phyloP scores from a whole-genome alignment of 768 basidiomycete species.

The Galerina marginata region DNA sequence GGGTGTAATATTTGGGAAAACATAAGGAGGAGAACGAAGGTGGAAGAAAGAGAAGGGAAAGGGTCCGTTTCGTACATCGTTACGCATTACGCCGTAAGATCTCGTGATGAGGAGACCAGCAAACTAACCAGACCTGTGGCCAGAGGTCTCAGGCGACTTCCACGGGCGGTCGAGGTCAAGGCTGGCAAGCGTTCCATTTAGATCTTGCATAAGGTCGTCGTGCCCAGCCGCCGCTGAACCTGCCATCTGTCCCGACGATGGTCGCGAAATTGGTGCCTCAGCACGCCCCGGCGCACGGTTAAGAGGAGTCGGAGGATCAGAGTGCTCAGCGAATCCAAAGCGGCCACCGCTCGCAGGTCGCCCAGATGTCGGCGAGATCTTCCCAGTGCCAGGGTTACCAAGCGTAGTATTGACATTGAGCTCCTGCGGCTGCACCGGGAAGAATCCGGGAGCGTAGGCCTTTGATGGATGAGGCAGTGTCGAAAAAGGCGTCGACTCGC shows the following conservation, averaged over 20 bases:
- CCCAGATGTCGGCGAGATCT: constrained; percentile 47
- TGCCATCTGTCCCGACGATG: constrained; percentile 52
- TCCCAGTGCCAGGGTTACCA: constrained; percentile 25
- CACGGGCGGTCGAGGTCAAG: constrained; percentile 57
- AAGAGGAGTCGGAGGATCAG: constrained; percentile 42
- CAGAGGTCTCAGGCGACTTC: constrained; percentile 29
- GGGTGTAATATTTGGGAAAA: constrained; percentile 35
- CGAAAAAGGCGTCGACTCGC: constrained; percentile 35
- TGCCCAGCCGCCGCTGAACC: constrained; percentile 37
- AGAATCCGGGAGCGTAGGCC: constrained; percentile 58
- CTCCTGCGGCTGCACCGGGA: constrained; percentile 40
- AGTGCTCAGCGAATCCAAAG: constrained; percentile 52
- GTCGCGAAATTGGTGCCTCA: constrained; percentile 58
- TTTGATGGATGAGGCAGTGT: constrained; percentile 54
- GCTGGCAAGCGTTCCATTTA: constrained; percentile 80
- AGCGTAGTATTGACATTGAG: constrained; percentile 35
- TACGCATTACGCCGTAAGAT: not conserved
- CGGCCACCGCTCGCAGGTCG: constrained; percentile 52
- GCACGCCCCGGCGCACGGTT: constrained; percentile 47
- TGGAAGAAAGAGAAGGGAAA: not conserved
- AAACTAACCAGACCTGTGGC: constrained; percentile 11
- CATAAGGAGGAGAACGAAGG: constrained; percentile 16
- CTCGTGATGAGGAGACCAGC: constrained; percentile 5
- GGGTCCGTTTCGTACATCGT: constrained; percentile 16
- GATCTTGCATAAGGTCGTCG: constrained; percentile 63